Base-by-base conservation (phyloP, 805 yeast genomes). In the Millerozyma acaciae region DNA sequence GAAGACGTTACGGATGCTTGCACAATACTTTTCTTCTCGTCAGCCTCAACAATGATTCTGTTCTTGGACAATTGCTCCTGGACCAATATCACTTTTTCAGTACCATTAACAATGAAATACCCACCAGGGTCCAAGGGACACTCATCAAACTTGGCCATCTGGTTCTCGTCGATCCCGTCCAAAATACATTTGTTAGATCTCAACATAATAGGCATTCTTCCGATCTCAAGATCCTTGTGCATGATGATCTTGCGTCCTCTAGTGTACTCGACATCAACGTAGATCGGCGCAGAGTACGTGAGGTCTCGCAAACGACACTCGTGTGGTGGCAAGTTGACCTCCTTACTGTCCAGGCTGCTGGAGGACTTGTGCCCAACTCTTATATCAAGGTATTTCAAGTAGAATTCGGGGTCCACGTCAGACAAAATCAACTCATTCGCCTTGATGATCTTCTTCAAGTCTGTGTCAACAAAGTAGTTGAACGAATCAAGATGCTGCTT, bases 111-210 rank as follows among this genome's bases (percentile, higher is more conserved):
- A 53, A 90, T 85, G 53, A 93, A 93, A 55, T 93, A 93, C 50
- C 98, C 98, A 63, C 98, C 98, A 5, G 98, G 98, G 62, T 93
- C 98, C 31, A 93, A 68, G 0, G 98, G 98, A 60, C 98, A 93
- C 61, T 93, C 98, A 47, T 85, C 81, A 45, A 84, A 68, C 16
- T 65, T 65, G 0, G 98, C 97, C 97, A 93, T 90, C 47, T 78
- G 82, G 19, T 65, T 57, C 50, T 90, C 96, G 32, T 77, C 69
- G 30, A 84, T 78, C 13, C 88, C 94, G 41, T 78, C 78, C 39
- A 93, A 66, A 21, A 86, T 80, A 72, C 98, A 93, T 56, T 88
- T 87, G 55, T 87, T 85, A 16, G 96, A 84, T 48, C 97, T 73
- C 48, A 93, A 71, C 98, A 93, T 93, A 50, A 93, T 80, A n/a